phyloP scores from a whole-genome alignment of 371 early-diverging fungal species.

The Dinochytrium kinnereticum region DNA sequence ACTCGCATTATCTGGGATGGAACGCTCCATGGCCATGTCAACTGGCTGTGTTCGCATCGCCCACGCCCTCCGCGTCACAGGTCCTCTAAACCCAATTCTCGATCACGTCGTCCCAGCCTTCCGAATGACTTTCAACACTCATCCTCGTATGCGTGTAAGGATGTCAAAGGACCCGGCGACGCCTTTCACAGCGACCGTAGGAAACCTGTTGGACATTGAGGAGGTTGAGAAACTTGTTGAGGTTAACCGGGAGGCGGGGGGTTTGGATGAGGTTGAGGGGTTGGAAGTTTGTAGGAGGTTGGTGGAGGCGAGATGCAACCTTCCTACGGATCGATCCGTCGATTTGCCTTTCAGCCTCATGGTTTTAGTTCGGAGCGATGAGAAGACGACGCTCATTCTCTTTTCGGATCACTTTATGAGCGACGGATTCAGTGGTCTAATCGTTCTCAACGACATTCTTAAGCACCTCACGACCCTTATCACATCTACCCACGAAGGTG shows the following conservation, averaged over 20 bases:
- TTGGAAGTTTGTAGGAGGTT: not conserved
- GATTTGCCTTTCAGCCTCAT: not conserved
- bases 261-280: not conserved
- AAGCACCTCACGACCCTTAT: not conserved
- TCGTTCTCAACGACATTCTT: not conserved
- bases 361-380: not conserved
- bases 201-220: not conserved
- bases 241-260: not conserved
- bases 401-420: not conserved
- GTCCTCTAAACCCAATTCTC: not conserved
- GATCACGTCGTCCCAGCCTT: not conserved
- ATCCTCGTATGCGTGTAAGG: not conserved
- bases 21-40: not conserved
- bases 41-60: not conserved
- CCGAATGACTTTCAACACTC: not conserved
- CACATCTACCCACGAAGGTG: not conserved
- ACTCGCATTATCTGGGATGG: too few relatives aligned
- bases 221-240: not conserved
- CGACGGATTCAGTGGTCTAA: slow-evolving; percentile 5
- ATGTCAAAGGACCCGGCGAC: not conserved
- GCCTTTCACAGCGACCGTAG: not conserved
- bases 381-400: not conserved
- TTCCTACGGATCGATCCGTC: not conserved
- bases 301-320: not conserved
- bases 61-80: not conserved